Evolutionary conservation across 73 alveolate genomes (phyloP), one percentile per base, ranked within the genome.

Genomic region (Symbiodinium pilosum): DNA sequence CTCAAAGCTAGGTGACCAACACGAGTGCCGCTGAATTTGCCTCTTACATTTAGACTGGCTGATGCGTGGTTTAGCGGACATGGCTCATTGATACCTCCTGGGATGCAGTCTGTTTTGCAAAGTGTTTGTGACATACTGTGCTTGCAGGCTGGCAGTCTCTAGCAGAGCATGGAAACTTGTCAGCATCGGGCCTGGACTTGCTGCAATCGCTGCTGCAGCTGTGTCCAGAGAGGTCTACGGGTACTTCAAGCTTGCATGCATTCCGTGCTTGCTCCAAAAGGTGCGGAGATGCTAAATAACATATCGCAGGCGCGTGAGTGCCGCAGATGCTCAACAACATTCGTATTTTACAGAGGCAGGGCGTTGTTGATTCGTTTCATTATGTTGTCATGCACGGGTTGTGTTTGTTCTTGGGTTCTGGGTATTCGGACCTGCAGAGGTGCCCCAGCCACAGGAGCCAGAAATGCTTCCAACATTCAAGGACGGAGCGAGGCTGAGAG

Each of bases 391-490:
- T 56, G 77, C 28, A 24, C 75, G 24, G 20, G 20, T 56, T 24
- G 39, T 68, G 4, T 81, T 21, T 81, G 88, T 81, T 51, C 26
- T 81, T 81, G 54, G n/a, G n/a, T n/a, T n/a, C n/a, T n/a, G n/a
- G n/a, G n/a, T n/a, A n/a, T 7, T 30, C 44, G 54, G 38, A 28
- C 11, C 40, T n/a, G 41, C 32, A 30, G 71, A 88, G 96, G 96
- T 43, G 73, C 96, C 96, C 9, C 88, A 69, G 39, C 88, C 96
- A 1, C 96, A 91, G 77, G 96, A 91, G 77, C 87, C 96, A 21
- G 83, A 85, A 64, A 91, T 91, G 96, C n/a, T 91, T 44, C 96
- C 96, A 41, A 91, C 96, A 81, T 91, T 91, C 87, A 91, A 91
- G 96, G 96, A 42, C 75, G 12, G 20, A 14, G 59, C 14, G n/a